Base-by-base conservation (phyloP, 164 flowering plant genomes). In the Hamamelis virginiana region DNA sequence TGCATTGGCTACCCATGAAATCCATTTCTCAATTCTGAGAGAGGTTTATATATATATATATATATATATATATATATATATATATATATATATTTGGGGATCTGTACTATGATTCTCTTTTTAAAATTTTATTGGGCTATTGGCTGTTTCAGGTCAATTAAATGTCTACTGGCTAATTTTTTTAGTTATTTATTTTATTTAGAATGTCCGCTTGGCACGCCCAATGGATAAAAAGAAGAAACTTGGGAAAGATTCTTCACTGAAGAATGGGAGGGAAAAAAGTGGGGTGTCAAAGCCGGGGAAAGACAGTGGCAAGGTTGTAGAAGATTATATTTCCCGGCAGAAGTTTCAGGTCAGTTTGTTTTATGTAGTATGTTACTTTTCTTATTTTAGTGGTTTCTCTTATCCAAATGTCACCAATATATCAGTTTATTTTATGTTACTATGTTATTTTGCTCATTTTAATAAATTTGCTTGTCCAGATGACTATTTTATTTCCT, bases 11-110 rank as follows among this genome's bases (percentile, higher is more conserved):
- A 86, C 87, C 8, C 94, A 89, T 56, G 91, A 89, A 78, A 33
- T 86, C 45, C 89, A 89, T 74, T 82, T 85, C 67, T 76, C 91
- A 43, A 78, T 89, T 68, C 69, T 89, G n/a, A 82, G 94, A 80
- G 91, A 87, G 91, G 89, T 85, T 62, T 43, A 76, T 65, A 12
- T 27, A 15, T 45, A 15, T 19, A 21, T 55, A 12, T 0, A 55
- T 3, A 9, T 41, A 28, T 38, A 18, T 14, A 47, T 67, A 5
- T 12, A 14, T 27, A 4, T 23, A 45, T 16, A 5, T 5, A 44
- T 56, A 21, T 21, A n/a, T n/a, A 2, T 33, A 33, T 2, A 33
- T 33, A 33, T 33, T 2, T 33, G 41, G 41, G 6, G 65, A 5
- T 25, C 58, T 66, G 22, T 21, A 14, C 21, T 43, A 6, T 26